Conservation (phyloP, 257 asterid species). For the Buddleja alternifolia region DNA sequence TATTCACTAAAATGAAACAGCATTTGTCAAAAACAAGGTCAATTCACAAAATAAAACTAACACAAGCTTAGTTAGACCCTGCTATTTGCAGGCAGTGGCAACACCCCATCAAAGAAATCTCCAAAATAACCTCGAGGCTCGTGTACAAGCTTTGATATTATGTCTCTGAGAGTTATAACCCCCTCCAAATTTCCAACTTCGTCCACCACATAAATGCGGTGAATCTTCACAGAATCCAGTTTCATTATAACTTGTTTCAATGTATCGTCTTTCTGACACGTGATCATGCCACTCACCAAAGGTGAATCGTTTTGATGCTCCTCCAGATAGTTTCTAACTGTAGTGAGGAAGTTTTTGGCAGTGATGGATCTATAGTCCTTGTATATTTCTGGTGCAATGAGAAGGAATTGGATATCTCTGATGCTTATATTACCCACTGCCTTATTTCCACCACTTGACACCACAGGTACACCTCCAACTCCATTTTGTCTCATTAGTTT, state of each 20-base stretch:
- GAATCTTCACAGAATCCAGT: conserved; percentile 80
- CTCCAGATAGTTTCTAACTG: conserved; percentile 60
- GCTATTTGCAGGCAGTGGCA: conserved; percentile 89
- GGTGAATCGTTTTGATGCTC: conserved; percentile 52
- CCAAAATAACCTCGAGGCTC: conserved; percentile 99
- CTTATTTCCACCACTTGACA: conserved; percentile 67
- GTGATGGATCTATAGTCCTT: conserved; percentile 91
- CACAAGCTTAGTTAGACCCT: conserved; percentile 57
- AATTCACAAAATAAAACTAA: not conserved
- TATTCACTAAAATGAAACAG: conserved; percentile 21
- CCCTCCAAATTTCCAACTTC: conserved; percentile 81
- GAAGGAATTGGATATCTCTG: conserved; percentile 94
- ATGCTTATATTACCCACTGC: conserved; percentile 95
- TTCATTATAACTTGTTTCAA: conserved; percentile 73
- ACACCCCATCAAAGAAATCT: conserved; percentile 96
- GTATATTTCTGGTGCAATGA: conserved; percentile 91
- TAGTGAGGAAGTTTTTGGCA: conserved; percentile 74
- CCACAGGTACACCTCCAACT: conserved; percentile 92
- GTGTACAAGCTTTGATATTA: conserved; percentile 89
- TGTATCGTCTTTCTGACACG: conserved; percentile 64
- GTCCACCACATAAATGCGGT: conserved; percentile 77
- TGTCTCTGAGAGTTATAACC: conserved; percentile 89
- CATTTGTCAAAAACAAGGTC: not conserved
- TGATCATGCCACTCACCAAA: conserved; percentile 62
- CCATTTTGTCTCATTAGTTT: conserved; percentile 88